Evolutionary conservation across 2,329 filamentous ascomycete genomes (phyloP).

Genomic region (Dothidotthia symphoricarpi): DNA sequence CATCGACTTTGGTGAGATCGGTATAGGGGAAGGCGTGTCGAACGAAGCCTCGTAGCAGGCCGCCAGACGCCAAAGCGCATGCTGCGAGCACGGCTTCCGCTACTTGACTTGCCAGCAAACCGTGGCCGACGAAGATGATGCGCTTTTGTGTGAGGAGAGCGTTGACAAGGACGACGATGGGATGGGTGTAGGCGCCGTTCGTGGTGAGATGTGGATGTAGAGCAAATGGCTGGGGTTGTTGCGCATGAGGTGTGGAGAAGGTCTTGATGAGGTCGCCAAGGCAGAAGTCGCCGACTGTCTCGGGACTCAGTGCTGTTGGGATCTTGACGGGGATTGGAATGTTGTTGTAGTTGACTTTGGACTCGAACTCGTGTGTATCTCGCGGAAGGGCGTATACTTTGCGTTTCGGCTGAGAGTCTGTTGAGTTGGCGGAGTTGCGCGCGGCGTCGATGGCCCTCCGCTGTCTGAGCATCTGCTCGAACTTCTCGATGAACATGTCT

Average conservation of each 20-base stretch:
- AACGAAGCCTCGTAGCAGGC: conserved; percentile 89
- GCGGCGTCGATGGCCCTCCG: conserved; percentile 65
- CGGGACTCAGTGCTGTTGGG: conserved; percentile 86
- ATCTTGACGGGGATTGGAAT: conserved; percentile 97
- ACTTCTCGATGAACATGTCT: conserved; percentile 96
- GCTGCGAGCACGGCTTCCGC: conserved; percentile 98
- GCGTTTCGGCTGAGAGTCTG: conserved; percentile 48
- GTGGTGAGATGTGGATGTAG: conserved; percentile 92
- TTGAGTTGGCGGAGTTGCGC: conserved; percentile 35
- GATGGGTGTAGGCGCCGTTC: conserved; percentile 83
- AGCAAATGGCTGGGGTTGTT: conserved; percentile 78
- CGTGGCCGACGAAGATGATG: conserved; percentile 92
- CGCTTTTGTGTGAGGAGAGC: conserved; percentile 94
- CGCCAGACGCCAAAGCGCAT: conserved; percentile 88
- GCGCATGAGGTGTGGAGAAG: conserved; percentile 79
- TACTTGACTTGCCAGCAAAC: conserved; percentile 90
- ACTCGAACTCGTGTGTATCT: conserved; percentile 97
- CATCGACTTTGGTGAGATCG: conserved; percentile 95
- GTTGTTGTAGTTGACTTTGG: conserved; percentile 90
- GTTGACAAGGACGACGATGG: conserved; percentile 91
- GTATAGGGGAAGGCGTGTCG: conserved; percentile 97
- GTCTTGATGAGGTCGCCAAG: conserved; percentile 96
- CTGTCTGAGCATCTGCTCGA: conserved; percentile 88
- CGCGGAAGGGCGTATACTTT: conserved; percentile 74
- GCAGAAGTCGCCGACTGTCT: conserved; percentile 97